phyloP scores from a whole-genome alignment of 805 yeast species.

The Cyberlindnera mycetangii region DNA sequence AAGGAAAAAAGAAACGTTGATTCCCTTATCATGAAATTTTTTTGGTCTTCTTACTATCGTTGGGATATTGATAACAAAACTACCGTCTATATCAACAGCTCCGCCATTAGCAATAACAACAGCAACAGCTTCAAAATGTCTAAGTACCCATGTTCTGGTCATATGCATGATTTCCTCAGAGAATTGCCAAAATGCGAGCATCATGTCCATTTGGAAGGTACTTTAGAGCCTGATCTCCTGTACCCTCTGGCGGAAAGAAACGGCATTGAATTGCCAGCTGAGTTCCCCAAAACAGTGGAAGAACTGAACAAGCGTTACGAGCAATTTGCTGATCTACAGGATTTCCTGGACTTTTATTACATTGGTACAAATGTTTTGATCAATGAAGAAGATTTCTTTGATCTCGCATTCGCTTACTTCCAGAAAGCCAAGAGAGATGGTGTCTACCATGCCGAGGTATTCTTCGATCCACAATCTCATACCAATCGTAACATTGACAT shows the following conservation, averaged over 20 bases:
- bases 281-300: slow-evolving; percentile 58
- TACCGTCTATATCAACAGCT: no score
- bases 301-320: slow-evolving; percentile 58
- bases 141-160: slow-evolving; percentile 32
- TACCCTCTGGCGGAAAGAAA: slow-evolving; percentile 70
- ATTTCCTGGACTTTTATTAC: slow-evolving; percentile 74
- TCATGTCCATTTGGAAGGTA: slow-evolving; percentile 82
- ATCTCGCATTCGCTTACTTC: slow-evolving; percentile 75
- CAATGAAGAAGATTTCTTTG: slow-evolving; percentile 68
- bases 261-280: slow-evolving; percentile 53
- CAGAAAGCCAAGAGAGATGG: slow-evolving; percentile 56
- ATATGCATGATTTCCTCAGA: slow-evolving; percentile 49
- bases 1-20: no score
- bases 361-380: slow-evolving; percentile 77
- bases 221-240: slow-evolving; percentile 71
- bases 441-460: slow-evolving; percentile 67
- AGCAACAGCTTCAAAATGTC: slow-evolving; percentile 21
- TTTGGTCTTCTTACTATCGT: no score
- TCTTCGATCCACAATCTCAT: slow-evolving; percentile 86
- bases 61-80: no score
- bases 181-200: slow-evolving; percentile 87
- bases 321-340: slow-evolving; percentile 66
- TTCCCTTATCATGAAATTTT: no score
- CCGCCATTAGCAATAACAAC: no score
- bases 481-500: slow-evolving; percentile 61